phyloP scores from a whole-genome alignment of 441 rosid genomes.

The Hypseocharis bilobata region DNA sequence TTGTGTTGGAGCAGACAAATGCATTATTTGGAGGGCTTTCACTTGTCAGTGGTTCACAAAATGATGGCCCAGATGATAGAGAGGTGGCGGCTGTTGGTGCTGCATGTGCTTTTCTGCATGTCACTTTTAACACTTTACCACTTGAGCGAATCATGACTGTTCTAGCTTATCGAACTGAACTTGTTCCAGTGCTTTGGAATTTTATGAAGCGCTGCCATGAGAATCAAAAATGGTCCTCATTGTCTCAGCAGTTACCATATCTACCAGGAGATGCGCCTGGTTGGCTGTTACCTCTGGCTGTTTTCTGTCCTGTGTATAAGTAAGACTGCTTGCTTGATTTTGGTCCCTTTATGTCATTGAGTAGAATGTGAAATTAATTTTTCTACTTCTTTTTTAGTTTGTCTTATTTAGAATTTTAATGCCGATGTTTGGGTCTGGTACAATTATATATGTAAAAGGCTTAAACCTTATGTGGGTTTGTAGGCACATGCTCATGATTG shows the following conservation, averaged over 20 bases:
- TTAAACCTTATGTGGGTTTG: conserved; percentile 25
- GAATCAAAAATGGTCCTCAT: conserved; percentile 66
- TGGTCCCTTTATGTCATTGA: conserved; percentile 9
- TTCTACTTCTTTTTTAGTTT: not conserved
- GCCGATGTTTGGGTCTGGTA: not conserved
- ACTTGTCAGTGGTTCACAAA: conserved; percentile 27
- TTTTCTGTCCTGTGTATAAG: conserved; percentile 97
- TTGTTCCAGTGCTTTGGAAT: conserved; percentile 81
- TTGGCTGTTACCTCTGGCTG: conserved; percentile 86
- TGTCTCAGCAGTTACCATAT: conserved; percentile 49
- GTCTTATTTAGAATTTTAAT: not conserved
- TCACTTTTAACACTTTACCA: conserved; percentile 64
- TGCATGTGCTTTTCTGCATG: conserved; percentile 85
- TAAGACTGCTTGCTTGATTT: conserved; percentile 36
- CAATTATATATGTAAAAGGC: not conserved
- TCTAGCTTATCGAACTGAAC: conserved; percentile 89
- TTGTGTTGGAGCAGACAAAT: conserved; percentile 53
- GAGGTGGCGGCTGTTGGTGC: conserved; percentile 82
- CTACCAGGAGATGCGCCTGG: conserved; percentile 79
- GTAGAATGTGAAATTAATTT: not conserved
- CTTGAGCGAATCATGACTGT: conserved; percentile 77
- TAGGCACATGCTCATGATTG: conserved; percentile 97
- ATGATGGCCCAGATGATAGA: conserved; percentile 43
- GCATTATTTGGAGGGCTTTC: conserved; percentile 59
- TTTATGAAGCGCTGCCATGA: conserved; percentile 85